Conservation (phyloP, 805 yeast genomes). For the Saccharomycopsis sp. region DNA sequence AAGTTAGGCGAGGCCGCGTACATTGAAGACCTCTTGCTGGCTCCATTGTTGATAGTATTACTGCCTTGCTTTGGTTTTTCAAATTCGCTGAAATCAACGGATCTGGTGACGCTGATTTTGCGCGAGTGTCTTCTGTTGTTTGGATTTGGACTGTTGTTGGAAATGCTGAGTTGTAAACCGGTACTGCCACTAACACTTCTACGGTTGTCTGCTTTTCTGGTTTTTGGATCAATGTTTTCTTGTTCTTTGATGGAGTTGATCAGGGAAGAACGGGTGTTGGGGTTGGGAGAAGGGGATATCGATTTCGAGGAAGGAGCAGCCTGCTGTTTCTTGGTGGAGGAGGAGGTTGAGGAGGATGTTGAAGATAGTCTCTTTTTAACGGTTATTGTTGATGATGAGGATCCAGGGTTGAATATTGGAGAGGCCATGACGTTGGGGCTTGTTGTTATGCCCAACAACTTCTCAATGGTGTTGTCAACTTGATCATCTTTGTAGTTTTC, state of each 20-base stretch:
- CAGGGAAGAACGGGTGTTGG: slow-evolving; percentile 6
- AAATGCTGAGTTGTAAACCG: neutral
- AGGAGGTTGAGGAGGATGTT: neutral
- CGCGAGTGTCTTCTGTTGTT: slow-evolving; percentile 10
- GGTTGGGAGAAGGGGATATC: neutral
- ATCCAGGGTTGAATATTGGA: neutral
- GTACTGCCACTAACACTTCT: slow-evolving; percentile 6
- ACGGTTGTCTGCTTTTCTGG: slow-evolving; percentile 6
- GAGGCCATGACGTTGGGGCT: neutral
- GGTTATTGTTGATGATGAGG: neutral
- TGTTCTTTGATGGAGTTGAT: slow-evolving; percentile 5
- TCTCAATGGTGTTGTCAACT: slow-evolving; percentile 15
- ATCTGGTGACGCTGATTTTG: slow-evolving; percentile 11
- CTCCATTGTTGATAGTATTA: neutral
- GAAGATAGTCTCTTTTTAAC: neutral
- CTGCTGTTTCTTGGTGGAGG: neutral
- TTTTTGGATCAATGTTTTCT: slow-evolving; percentile 15
- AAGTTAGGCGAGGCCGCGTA: neutral
- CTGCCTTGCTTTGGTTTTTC: slow-evolving; percentile 8
- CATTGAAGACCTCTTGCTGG: slow-evolving; percentile 5
- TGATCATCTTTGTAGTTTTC: slow-evolving; percentile 28
- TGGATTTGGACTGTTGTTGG: neutral
- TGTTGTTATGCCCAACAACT: slow-evolving; percentile 12
- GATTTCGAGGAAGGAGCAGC: neutral
- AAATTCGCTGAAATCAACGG: slow-evolving; percentile 18